Evolutionary conservation across 495 filamentous ascomycete genomes (phyloP), one percentile per base, ranked within the genome.

Genomic region (Penicillium psychrofluorescens): DNA sequence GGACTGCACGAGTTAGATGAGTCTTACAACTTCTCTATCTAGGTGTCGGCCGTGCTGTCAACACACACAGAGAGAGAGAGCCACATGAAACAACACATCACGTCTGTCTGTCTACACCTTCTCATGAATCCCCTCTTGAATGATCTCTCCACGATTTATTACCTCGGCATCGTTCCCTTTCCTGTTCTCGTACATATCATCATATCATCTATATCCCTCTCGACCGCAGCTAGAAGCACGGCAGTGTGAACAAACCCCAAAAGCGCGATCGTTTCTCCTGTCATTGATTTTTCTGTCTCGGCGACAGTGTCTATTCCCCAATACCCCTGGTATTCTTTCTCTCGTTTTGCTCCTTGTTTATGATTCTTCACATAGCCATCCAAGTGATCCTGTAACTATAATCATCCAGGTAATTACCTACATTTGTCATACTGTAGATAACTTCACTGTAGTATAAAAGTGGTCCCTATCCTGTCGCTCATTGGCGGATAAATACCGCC

Each of bases 401-500:
- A 1, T 4, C 4, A 16, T 16, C 15, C 22, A 22, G 3, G 22
- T 22, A 22, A 22, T 4, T 22, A 22, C 4, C 22, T 22, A 22
- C 22, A 22, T 22, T 3, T 3, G 6, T 22, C 32, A 6, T 7
- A 12, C 32, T 12, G 0, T 34, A 6, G 2, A 34, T 10, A 11
- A 10, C n/a, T 12, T 34, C 32, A 12, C 7, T 12, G 32, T 11
- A 11, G 10, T 34, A 34, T 34, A 34, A 10, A 34, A 34, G 10
- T 28, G 13, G 22, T 22, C 22, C 22, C 22, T 22, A 22, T 3
- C 22, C 14, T 14, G 2, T 0, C 22, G 15, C 12, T 64, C 50
- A 69, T 69, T 69, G 66, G 66, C 60, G 66, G 66, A 69, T 54
- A 56, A 69, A 65, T 47, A 30, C 40, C 46, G 43, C 43, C 39